A percentile compares a stretch with the other conserved stretches of the same genome.
Conservation (phyloP, 2,329 filamentous ascomycete genomes). For the Fusarium bactridioides region DNA sequence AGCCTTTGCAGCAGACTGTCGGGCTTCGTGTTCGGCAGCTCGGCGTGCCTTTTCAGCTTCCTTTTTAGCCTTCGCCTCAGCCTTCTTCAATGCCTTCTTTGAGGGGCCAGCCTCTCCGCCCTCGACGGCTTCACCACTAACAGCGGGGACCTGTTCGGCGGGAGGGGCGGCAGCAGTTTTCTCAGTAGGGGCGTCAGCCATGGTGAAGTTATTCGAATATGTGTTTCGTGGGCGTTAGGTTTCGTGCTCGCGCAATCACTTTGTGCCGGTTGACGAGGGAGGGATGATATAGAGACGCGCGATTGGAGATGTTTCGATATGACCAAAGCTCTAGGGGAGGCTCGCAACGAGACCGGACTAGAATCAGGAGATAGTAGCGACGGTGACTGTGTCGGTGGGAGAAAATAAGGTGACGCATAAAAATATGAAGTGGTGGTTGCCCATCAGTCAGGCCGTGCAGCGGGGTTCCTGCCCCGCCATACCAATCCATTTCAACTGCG, state of each 20-base stretch:
- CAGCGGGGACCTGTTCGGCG: constrained; percentile 18
- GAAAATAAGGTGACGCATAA: constrained; percentile 38
- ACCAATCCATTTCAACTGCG: constrained; percentile 24
- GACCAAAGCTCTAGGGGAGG: background rate
- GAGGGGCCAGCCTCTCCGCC: constrained; percentile 32
- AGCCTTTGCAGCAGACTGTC: constrained; percentile 72
- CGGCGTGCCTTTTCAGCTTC: constrained; percentile 80
- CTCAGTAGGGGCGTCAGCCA: constrained; percentile 36
- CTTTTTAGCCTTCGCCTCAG: constrained; percentile 85
- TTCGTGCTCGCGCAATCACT: constrained; percentile 3
- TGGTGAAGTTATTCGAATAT: constrained; percentile 7
- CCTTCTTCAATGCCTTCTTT: constrained; percentile 84
- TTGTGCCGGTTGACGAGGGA: background rate
- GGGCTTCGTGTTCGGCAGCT: constrained; percentile 78
- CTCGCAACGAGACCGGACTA: constrained; percentile 1
- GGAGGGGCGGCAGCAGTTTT: constrained; percentile 25
- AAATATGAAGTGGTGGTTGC: constrained; percentile 31
- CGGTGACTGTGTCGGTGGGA: constrained; percentile 35
- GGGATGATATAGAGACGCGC: constrained; percentile 3
- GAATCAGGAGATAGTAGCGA: constrained; percentile 29
- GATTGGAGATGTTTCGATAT: constrained; percentile 11
- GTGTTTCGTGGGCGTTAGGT: background rate
- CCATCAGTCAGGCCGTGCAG: constrained; percentile 20
- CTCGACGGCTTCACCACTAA: constrained; percentile 25
- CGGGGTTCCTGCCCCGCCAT: constrained; percentile 40